phyloP scores from a whole-genome alignment of 2,329 filamentous ascomycete species.

The Monosporascus sp. region DNA sequence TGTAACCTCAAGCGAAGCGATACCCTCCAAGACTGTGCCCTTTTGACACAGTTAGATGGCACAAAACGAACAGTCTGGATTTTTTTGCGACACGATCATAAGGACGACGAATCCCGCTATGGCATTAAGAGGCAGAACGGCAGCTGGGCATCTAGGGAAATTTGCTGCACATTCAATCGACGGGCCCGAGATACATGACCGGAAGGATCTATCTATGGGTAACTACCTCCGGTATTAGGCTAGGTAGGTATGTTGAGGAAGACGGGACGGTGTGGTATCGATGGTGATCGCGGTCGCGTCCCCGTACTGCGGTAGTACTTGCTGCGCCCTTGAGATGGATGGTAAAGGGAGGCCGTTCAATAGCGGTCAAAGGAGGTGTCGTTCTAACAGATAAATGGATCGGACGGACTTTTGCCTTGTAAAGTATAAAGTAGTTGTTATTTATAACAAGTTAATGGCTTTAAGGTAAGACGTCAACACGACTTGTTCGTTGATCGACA shows the following conservation, averaged over 20 bases:
- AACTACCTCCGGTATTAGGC: background rate
- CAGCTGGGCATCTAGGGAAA: background rate
- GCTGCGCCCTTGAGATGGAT: background rate
- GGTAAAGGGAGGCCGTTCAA: background rate
- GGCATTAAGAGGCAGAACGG: background rate
- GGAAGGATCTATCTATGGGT: background rate
- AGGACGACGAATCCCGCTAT: slow-evolving; percentile 9
- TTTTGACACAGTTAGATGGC: slow-evolving; percentile 20
- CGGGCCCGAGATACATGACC: background rate
- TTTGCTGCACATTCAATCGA: background rate
- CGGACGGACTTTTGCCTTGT: too few relatives aligned
- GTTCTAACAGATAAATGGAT: background rate
- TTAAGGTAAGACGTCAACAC: too few relatives aligned
- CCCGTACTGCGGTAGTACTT: background rate
- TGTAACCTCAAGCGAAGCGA: slow-evolving; percentile 23
- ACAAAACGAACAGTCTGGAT: slow-evolving; percentile 18
- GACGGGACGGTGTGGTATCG: background rate
- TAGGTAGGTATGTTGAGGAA: background rate
- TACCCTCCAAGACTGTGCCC: slow-evolving; percentile 17
- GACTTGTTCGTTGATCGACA: too few relatives aligned
- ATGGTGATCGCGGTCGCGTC: background rate
- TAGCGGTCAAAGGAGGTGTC: background rate
- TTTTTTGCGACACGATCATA: slow-evolving; percentile 23
- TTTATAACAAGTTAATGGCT: too few relatives aligned
- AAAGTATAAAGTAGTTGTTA: too few relatives aligned